Conservation (phyloP, 2,329 filamentous ascomycete species). For the Penicillium sp. region DNA sequence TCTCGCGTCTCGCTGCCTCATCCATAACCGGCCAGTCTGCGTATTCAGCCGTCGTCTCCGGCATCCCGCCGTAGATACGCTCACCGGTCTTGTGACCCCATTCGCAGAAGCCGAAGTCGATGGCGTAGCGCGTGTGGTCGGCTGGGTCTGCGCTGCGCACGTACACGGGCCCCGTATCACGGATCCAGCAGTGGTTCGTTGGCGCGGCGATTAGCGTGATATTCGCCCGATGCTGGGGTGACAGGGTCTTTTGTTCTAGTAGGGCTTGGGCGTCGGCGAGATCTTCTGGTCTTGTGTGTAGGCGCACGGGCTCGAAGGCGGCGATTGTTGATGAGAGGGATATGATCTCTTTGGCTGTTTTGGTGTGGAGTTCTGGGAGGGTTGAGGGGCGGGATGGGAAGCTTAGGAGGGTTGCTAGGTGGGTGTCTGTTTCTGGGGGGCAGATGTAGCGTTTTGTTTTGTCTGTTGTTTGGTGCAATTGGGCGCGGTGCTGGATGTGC, state of each 20-base stretch:
- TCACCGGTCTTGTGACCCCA: slow-evolving; percentile 24
- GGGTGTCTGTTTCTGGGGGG: slow-evolving; percentile 25
- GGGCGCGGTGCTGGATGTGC: slow-evolving; percentile 9
- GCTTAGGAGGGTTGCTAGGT: slow-evolving; percentile 29
- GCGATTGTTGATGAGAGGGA: slow-evolving; percentile 30
- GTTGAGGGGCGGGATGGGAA: slow-evolving; percentile 28
- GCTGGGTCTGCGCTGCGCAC: slow-evolving; percentile 10
- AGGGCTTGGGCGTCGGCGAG: slow-evolving; percentile 11
- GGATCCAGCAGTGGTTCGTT: slow-evolving; percentile 33
- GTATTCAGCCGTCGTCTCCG: no score
- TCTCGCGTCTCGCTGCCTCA: slow-evolving; percentile 9
- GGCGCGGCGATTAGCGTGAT: slow-evolving; percentile 20
- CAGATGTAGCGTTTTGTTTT: slow-evolving; percentile 19
- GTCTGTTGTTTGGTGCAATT: slow-evolving; percentile 9
- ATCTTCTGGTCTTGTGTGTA: slow-evolving; percentile 31
- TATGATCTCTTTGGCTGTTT: slow-evolving; percentile 28
- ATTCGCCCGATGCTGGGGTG: slow-evolving; percentile 1
- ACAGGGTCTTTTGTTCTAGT: slow-evolving; percentile 3
- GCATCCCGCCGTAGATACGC: slow-evolving; percentile 21
- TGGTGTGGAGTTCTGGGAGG: slow-evolving; percentile 20
- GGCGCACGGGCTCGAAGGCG: slow-evolving; percentile 33
- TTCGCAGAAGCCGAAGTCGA: slow-evolving; percentile 26
- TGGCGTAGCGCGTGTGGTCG: slow-evolving; percentile 18
- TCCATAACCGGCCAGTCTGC: slow-evolving; percentile 23
- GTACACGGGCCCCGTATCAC: slow-evolving; percentile 33